Base-by-base conservation (phyloP, 78 protist species). In the Tieghemostelium lacteum region DNA sequence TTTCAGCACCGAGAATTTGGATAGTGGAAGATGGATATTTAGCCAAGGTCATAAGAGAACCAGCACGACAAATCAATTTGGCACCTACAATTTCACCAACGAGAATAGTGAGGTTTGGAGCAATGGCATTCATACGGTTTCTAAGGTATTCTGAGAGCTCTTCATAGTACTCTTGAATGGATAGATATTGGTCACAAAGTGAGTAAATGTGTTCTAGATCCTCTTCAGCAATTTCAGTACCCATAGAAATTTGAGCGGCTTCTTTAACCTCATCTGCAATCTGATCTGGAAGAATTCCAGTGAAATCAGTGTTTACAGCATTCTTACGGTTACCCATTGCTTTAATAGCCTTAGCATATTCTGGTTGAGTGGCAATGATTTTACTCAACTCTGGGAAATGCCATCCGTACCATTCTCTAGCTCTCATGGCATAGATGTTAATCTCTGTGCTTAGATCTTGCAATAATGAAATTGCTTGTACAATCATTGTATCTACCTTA, bases 331-430 rank as follows among this genome's bases (percentile, higher is more conserved):
- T 69, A 63, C 97, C 95, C 96, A 97, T 95, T 40, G 29, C 62
- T 52, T 62, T 67, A 50, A 95, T 93, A 31, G 58, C 50, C 50
- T 88, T 66, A 45, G 98, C 97, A 71, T 92, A 98, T 29, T 80
- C 85, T 12, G 96, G 29, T 45, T 97, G 95, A 86, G 96, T 98
- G 34, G 95, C 17, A 8, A 98, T 78, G 36, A 96, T 64, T 94
- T 96, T 97, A 62, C 87, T 85, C 57, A 97, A n/a, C 76, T 98
- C 99, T 57, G 99, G 99, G 98, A 98, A 99, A 88, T 98, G 99
- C 99, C 98, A 97, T 8, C 98, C 99, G 93, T 97, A 99, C 99
- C 99, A 99, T 77, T 99, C 99, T 67, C 98, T 93, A 71, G 96
- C 98, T 60, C 99, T 95, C 99, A 98, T 98, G 34, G 96, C 95